Percentiles rank a stretch among this genome's conserved stretches.
Conservation (phyloP, 345 rosid species). For the Populus nigra region DNA sequence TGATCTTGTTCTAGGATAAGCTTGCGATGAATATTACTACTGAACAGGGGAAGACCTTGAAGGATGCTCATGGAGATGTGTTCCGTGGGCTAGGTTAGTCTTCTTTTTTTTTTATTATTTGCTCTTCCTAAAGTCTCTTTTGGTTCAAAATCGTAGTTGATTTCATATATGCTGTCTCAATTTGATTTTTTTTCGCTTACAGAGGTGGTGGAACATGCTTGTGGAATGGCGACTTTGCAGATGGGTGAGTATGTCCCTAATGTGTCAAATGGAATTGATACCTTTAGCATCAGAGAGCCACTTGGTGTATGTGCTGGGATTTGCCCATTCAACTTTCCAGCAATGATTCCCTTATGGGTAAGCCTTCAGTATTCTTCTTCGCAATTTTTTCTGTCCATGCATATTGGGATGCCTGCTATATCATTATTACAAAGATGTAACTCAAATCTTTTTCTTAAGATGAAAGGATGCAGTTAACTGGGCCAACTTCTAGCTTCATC, state of each 20-base stretch:
- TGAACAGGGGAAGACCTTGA: conserved; percentile 95
- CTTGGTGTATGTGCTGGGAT: conserved; percentile 98
- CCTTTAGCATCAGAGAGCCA: conserved; percentile 88
- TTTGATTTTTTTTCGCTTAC: conserved; percentile 6
- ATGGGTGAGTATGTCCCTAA: conserved; percentile 95
- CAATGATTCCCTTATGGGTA: conserved; percentile 99
- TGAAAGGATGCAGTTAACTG: background rate
- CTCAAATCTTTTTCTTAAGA: background rate
- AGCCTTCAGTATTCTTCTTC: conserved; percentile 2
- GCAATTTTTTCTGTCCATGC: background rate
- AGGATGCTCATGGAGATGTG: conserved; percentile 98
- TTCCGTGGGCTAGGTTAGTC: conserved; percentile 87
- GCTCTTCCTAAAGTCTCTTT: conserved; percentile 11
- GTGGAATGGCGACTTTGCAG: conserved; percentile 94
- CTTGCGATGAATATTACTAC: conserved; percentile 83
- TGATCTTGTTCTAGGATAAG: conserved; percentile 56
- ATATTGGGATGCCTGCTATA: background rate
- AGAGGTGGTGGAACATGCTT: conserved; percentile 99
- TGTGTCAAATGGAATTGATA: conserved; percentile 89
- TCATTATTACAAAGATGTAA: conserved; percentile 1
- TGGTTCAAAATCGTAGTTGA: background rate
- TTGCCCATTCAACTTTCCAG: conserved; percentile 98
- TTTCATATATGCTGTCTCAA: background rate
- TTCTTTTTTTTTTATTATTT: background rate
- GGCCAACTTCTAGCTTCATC: background rate